These are phyloP conservation scores for Trichocladium antarcticum DNA, from an alignment of 495 filamentous ascomycete species.

Conservation along the genomic window DNA sequence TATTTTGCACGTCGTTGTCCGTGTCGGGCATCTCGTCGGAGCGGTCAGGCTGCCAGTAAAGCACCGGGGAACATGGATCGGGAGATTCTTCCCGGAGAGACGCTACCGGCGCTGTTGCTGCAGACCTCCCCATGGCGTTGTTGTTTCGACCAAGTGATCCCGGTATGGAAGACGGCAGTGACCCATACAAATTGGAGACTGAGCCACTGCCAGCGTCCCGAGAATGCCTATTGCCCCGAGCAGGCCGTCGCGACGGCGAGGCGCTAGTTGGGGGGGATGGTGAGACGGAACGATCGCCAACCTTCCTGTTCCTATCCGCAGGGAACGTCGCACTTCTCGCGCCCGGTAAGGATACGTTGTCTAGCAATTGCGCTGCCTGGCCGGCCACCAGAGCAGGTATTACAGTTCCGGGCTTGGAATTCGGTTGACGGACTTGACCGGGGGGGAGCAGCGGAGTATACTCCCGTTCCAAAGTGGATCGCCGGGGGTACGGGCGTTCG, in stretches of 20 bases:
- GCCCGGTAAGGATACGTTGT: slow-evolving; percentile 12
- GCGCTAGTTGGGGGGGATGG: slow-evolving; percentile 22
- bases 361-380: slow-evolving; percentile 9
- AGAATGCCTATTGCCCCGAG: slow-evolving; percentile 13
- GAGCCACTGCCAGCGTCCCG: slow-evolving; percentile 18
- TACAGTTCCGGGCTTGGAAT: slow-evolving; percentile 10
- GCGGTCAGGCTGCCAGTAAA: slow-evolving; percentile 23
- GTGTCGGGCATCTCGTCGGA: slow-evolving; percentile 16
- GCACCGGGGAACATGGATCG: slow-evolving; percentile 13
- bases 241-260: slow-evolving; percentile 12
- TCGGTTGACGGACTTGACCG: slow-evolving; percentile 8
- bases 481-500: slow-evolving; percentile 9
- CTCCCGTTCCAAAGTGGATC: slow-evolving; percentile 13
- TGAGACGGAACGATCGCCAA: slow-evolving; percentile 21
- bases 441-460: slow-evolving; percentile 7
- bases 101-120: slow-evolving; percentile 11
- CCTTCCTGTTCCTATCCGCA: slow-evolving; percentile 20
- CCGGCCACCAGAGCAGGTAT: slow-evolving; percentile 7
- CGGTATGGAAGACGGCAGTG: slow-evolving; percentile 1
- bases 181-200: slow-evolving; percentile 3
- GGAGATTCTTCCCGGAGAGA: slow-evolving; percentile 14
- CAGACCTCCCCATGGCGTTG: slow-evolving; percentile 14
- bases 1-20: slow-evolving; percentile 22
- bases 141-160: slow-evolving; percentile 7
- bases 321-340: slow-evolving; percentile 31